Conservation (phyloP, 108 stramenopile genomes). For the Nannochloropsis salina region DNA sequence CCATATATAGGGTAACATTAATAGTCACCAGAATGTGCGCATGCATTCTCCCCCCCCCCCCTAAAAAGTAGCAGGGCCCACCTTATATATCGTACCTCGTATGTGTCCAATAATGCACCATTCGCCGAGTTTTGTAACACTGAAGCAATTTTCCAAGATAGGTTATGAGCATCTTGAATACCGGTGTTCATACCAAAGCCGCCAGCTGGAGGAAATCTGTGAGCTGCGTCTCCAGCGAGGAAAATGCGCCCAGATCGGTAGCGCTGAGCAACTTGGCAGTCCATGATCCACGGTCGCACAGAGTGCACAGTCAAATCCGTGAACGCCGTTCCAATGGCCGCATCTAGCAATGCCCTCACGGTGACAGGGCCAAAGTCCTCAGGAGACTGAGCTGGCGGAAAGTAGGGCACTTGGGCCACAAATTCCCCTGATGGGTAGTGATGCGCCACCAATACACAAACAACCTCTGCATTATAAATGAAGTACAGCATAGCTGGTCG, state of each 20-base stretch:
- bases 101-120: slow-evolving; percentile 49
- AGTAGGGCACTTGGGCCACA: slow-evolving; percentile 86
- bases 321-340: background rate
- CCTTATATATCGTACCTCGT: slow-evolving; percentile 47
- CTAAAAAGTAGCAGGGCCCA: background rate
- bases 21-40: too few species aligned
- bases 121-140: slow-evolving; percentile 38
- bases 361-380: slow-evolving; percentile 1
- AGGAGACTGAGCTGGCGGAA: slow-evolving; percentile 73
- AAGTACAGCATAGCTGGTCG: slow-evolving; percentile 83
- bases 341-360: background rate
- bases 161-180: slow-evolving; percentile 73
- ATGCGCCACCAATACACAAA: slow-evolving; percentile 85
- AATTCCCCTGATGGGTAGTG: slow-evolving; percentile 67
- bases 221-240: slow-evolving; percentile 84
- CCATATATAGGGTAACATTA: too few species aligned
- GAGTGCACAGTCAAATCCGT: slow-evolving; percentile 59
- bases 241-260: slow-evolving; percentile 59
- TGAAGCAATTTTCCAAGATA: slow-evolving; percentile 75
- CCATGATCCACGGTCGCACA: slow-evolving; percentile 83
- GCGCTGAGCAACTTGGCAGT: slow-evolving; percentile 55
- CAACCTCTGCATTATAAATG: slow-evolving; percentile 64
- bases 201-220: slow-evolving; percentile 90
- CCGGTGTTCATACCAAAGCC: slow-evolving; percentile 94
- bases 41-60: too few species aligned